phyloP scores from a whole-genome alignment of 257 asterid genomes.

The Solanum sitiens region DNA sequence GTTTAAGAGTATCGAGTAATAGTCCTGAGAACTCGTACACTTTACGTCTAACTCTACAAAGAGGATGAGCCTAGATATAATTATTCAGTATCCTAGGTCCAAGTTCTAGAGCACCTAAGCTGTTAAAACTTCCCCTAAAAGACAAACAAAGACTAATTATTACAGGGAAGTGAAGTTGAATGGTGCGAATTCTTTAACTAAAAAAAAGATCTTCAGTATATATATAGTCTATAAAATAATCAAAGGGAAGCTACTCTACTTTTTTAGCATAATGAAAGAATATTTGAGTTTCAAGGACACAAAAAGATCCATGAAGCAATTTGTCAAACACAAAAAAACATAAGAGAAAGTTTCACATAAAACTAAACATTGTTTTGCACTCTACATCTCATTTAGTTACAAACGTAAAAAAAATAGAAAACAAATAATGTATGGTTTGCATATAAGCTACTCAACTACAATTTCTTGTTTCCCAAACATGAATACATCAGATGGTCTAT shows the following conservation, averaged over 20 bases:
- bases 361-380: background rate
- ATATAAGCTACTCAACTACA: background rate
- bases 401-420: background rate
- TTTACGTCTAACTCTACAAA: too few relatives aligned
- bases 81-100: too few relatives aligned
- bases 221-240: background rate
- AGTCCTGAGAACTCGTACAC: too few relatives aligned
- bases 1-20: too few relatives aligned
- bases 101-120: background rate
- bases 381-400: background rate
- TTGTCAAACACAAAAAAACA: background rate
- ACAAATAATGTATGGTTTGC: background rate
- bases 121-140: conserved; percentile 46
- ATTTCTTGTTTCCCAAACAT: background rate
- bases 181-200: background rate
- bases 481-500: background rate
- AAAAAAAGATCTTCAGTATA: background rate
- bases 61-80: too few relatives aligned
- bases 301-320: background rate
- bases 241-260: background rate
- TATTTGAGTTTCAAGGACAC: background rate
- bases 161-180: background rate
- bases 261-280: background rate
- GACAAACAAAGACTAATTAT: background rate
- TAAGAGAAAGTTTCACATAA: background rate